phyloP scores from a whole-genome alignment of 352 stramenopile genomes.

The Globisporangium abappressorium region DNA sequence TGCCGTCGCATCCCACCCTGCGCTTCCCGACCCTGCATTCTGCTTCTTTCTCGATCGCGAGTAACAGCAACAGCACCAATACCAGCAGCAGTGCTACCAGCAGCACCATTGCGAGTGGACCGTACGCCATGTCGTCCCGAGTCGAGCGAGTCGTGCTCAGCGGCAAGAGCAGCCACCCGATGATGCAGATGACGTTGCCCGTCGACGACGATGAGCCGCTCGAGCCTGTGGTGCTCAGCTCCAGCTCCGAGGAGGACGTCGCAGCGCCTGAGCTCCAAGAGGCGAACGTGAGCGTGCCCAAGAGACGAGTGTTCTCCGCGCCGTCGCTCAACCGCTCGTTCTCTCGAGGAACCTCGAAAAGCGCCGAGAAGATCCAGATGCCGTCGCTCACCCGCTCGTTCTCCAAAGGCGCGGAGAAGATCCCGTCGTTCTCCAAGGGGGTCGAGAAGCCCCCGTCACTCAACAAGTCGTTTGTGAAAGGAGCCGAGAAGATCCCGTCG shows the following conservation, averaged over 20 bases:
- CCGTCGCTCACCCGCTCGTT: conserved; percentile 1
- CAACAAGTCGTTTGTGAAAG: conserved; percentile 20
- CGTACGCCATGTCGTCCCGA: conserved; percentile 10
- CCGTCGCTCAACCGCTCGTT: conserved; percentile 34
- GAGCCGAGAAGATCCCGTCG: conserved; percentile 14
- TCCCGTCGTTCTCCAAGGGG: conserved; percentile 22
- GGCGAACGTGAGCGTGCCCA: conserved; percentile 7
- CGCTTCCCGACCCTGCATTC: conserved; percentile 15
- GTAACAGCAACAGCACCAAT: not conserved
- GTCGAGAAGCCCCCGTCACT: conserved; percentile 14
- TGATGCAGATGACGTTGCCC: conserved; percentile 20
- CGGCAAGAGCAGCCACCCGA: conserved; percentile 12
- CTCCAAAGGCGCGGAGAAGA: conserved; percentile 7
- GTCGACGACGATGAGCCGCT: conserved; percentile 6
- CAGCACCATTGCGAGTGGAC: conserved; percentile 5
- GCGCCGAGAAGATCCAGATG: not conserved
- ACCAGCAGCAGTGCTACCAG: not conserved
- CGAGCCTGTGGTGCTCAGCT: conserved; percentile 4
- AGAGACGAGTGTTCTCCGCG: conserved; percentile 38
- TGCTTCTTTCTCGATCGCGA: conserved; percentile 7
- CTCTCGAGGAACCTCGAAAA: conserved; percentile 16
- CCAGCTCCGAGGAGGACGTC: conserved; percentile 15
- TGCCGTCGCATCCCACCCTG: conserved; percentile 19
- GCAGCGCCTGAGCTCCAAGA: not conserved
- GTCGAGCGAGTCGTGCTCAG: conserved; percentile 17